Base-by-base conservation (phyloP, 2,329 filamentous ascomycete species). In the Grosmannia penicillata region DNA sequence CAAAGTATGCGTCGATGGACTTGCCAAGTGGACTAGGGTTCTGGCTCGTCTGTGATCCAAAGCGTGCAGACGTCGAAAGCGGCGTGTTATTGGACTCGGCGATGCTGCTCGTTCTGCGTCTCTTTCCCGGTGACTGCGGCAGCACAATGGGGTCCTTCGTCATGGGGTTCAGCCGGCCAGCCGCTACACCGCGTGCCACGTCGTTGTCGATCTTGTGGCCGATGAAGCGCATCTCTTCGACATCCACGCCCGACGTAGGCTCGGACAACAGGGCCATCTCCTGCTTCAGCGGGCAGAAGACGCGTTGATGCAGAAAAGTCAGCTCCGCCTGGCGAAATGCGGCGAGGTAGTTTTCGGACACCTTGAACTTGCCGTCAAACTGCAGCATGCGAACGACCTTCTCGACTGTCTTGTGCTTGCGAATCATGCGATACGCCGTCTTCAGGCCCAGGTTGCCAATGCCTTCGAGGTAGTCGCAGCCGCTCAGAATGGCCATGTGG, bases 401-500 rank as follows among this genome's bases (percentile, higher is more conserved):
- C 37, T 96, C 89, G 6, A 91, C 72, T 1, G 75, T 83, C 56
- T 89, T 94, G 61, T 94, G 75, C 56, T 93, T 94, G 43, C 89
- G 77, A 42, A 98, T 71, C 63, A 91, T 74, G 32, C 86, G 78
- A 57, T 98, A 82, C 1, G 91, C 89, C 6, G 87, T 96, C 65
- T 95, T 96, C 40, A 98, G 58, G 0, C 91, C 91, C 58, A 98
- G 75, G 36, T 81, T 81, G 40, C 75, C 78, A 44, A 98, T 82
- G 42, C 81, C 82, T 3, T 78, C 66, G n/a, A 96, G 70, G 56
- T 98, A 98, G 55, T 98, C 91, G 54, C 91, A 98, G 8, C 91
- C 91, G 53, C 86, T 94, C 43, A 98, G 62, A 48, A 98, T 98
- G 29, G 87, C 85, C 91, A 98, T 98, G 38, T 77, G 78, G 42